Base-by-base conservation (phyloP, 208 protist genomes). In the Trichomonas gallinae region DNA sequence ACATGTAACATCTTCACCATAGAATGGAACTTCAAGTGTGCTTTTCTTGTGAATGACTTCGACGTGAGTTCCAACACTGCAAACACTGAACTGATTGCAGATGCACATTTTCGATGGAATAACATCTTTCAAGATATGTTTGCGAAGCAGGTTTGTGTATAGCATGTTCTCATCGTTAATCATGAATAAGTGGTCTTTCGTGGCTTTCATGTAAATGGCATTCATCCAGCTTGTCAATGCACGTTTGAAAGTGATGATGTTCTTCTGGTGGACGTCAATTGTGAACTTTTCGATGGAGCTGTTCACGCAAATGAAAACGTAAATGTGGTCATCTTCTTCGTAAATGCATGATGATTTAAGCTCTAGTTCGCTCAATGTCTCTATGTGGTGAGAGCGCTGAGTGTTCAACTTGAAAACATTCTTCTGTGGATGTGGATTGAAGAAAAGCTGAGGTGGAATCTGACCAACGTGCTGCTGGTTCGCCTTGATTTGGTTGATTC, bases 381-480 rank as follows among this genome's bases (percentile, higher is more conserved):
- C 81, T 0, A 85, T 23, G 34, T 42, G 11, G 17, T 42, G 6
- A 15, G 0, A 13, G 36, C 34, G 21, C 1, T 31, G 11, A 42
- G 96, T 96, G 3, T 31, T 26, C 3, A 46, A 44, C 11, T 89
- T 1, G 0, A 46, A 44, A 40, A 89, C 13, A n/a, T 89, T 46
- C 46, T 44, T 48, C 10, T 44, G 36, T 42, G 97, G 97, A 96
- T 98, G 97, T 21, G 91, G 96, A 36, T 83, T 34, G 8, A 96
- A 96, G 88, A 97, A 97, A 13, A 98, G 96, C 91, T 98, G 97
- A 38, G 88, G 21, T 26, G 97, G 97, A 6, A 97, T 98, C 96
- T 98, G 97, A 10, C 97, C 97, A 96, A 98, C 98, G 96, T 83
- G 96, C 44, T 63, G 58, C 63, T 98, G 97, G 48, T 97, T 97